phyloP scores from a whole-genome alignment of 78 protist genomes.

The Chrysochromulina parva region DNA sequence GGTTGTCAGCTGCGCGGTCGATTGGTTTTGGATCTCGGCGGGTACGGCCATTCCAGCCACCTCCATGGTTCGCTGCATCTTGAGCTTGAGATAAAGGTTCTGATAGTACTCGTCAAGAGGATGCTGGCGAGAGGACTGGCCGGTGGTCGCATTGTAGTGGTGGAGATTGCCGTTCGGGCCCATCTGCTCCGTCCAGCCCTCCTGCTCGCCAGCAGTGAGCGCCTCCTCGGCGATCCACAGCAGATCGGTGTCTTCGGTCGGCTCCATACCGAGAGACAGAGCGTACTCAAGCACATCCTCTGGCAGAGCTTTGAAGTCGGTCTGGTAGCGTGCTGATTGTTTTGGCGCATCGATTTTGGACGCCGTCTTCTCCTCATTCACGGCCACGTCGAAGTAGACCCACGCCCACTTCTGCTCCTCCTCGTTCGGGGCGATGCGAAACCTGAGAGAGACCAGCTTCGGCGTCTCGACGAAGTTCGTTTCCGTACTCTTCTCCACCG shows the following conservation, averaged over 20 bases:
- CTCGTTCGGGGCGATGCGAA: too few species aligned
- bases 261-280: neutral
- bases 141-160: neutral
- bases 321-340: neutral
- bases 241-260: neutral
- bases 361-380: too few species aligned
- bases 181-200: slow-evolving; percentile 1
- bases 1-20: neutral
- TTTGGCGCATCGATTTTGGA: neutral
- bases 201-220: neutral
- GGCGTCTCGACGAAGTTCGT: too few species aligned
- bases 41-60: neutral
- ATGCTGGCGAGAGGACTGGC: slow-evolving; percentile 12
- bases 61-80: neutral
- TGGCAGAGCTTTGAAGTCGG: neutral
- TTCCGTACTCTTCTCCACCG: too few species aligned
- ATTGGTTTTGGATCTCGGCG: neutral
- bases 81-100: neutral
- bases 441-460: too few species aligned
- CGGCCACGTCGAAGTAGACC: too few species aligned
- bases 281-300: neutral
- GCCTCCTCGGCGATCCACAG: slow-evolving; percentile 40
- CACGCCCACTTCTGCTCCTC: too few species aligned
- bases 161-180: neutral
- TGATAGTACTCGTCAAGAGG: slow-evolving; percentile 29